phyloP scores from a whole-genome alignment of 176 grass and related monocot genomes.

The Leersia perrieri region DNA sequence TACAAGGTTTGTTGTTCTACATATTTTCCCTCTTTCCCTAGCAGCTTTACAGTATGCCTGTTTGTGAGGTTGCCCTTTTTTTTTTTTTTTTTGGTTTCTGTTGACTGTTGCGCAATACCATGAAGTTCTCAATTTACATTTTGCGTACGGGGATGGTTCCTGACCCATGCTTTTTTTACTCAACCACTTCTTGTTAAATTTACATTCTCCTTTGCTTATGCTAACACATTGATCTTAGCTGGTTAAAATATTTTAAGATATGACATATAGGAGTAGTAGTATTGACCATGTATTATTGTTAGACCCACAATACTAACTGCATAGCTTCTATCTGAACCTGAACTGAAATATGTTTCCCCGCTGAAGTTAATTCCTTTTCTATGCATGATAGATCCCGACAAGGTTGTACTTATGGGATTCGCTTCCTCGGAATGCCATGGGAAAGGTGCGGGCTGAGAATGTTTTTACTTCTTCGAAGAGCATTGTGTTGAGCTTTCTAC shows the following conservation, averaged over 20 bases:
- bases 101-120: neutral
- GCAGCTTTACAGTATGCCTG: neutral
- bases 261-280: neutral
- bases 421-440: conserved; percentile 98
- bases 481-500: neutral
- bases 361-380: neutral
- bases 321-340: neutral
- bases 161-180: neutral
- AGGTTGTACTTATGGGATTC: conserved; percentile 80
- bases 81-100: neutral
- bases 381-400: conserved; percentile 55
- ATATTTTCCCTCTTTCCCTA: neutral
- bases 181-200: neutral
- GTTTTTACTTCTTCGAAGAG: neutral
- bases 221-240: neutral
- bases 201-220: neutral
- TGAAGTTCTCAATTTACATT: neutral
- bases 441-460: conserved; percentile 57
- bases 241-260: neutral
- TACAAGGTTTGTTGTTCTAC: conserved; percentile 70
- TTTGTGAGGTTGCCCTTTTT: neutral
- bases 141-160: neutral
- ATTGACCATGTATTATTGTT: neutral
- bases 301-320: conserved; percentile 5
- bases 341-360: neutral